Conservation (phyloP, 192 early-diverging fungal species). For the Backusella westeae region DNA sequence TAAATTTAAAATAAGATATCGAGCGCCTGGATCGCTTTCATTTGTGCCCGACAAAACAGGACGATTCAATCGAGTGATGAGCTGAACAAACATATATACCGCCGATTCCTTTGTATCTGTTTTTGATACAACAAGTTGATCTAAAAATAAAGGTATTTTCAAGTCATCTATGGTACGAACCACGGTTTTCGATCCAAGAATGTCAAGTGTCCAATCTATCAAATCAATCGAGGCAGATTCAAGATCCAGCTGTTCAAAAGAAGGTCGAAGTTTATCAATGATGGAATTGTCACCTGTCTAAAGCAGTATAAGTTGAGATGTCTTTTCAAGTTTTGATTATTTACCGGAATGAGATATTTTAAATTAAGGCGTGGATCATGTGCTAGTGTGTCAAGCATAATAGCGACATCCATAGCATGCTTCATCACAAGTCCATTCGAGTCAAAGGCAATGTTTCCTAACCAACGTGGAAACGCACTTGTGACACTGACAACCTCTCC, state of each 20-base stretch:
- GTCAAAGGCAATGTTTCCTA: slow-evolving; percentile 22
- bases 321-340: no score
- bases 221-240: slow-evolving; percentile 24
- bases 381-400: slow-evolving; percentile 26
- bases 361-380: slow-evolving; percentile 18
- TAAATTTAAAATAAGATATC: slow-evolving; percentile 23
- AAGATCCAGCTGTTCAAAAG: slow-evolving; percentile 21
- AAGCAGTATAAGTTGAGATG: background rate
- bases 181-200: slow-evolving; percentile 2
- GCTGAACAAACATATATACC: slow-evolving; percentile 11
- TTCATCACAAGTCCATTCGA: slow-evolving; percentile 20
- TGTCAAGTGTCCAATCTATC: slow-evolving; percentile 19
- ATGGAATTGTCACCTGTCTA: slow-evolving; percentile 24
- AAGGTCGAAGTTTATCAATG: slow-evolving; percentile 16
- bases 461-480: slow-evolving; percentile 22
- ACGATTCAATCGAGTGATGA: slow-evolving; percentile 17
- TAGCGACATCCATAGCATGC: slow-evolving; percentile 30
- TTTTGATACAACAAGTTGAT: slow-evolving; percentile 16
- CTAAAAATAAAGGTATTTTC: slow-evolving; percentile 24
- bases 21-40: slow-evolving; percentile 1
- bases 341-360: slow-evolving; percentile 20
- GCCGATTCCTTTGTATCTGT: background rate
- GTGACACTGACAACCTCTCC: background rate
- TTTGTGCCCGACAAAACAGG: background rate
- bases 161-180: slow-evolving; percentile 1